Evolutionary conservation across 2,329 filamentous ascomycete species (phyloP), one percentile per base, ranked within the genome.

Genomic region (Coniochaeta sp.): DNA sequence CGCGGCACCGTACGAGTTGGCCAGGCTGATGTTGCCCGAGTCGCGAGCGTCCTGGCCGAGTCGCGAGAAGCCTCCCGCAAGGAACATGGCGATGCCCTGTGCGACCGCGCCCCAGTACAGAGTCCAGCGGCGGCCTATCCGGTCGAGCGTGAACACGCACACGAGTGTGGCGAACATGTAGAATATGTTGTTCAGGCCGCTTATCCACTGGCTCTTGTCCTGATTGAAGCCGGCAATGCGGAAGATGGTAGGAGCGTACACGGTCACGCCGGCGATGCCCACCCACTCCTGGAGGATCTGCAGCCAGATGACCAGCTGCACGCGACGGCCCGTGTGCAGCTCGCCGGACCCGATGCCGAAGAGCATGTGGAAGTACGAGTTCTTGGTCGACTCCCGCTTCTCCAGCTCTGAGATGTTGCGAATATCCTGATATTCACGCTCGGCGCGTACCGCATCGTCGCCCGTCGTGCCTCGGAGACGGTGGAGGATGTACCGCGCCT

Each of bases 231-330:
- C 87, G 0, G 88, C 87, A 55, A 88, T 87, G 4, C 82, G 79
- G 69, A 90, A 90, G 59, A 90, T 81, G 1, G 77, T 78, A 0
- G 77, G 77, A 0, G 77, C 78, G 54, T 81, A 85, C 36, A 89
- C 80, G 0, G 86, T 89, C 2, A 90, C 85, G 42, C 85, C 87
- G 0, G 87, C 86, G 62, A 90, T 89, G 0, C 87, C 86, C 58
- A 86, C 81, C 85, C 86, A 89, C 65, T 88, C 83, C 66, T 89
- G 86, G 68, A 89, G 81, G 55, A 89, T 87, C 72, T 89, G 86
- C 8, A 90, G 76, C 86, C 87, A 90, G 34, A 90, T 79, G 2
- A 88, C 86, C 1, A 90, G 78, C 66, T 89, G 86, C 0, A 89
- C 86, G 6, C 88, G 82, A 1, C 88, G 79, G 0, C 82, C 88